phyloP scores from a whole-genome alignment of 257 asterid species.

The Galeopsis tetrahit region DNA sequence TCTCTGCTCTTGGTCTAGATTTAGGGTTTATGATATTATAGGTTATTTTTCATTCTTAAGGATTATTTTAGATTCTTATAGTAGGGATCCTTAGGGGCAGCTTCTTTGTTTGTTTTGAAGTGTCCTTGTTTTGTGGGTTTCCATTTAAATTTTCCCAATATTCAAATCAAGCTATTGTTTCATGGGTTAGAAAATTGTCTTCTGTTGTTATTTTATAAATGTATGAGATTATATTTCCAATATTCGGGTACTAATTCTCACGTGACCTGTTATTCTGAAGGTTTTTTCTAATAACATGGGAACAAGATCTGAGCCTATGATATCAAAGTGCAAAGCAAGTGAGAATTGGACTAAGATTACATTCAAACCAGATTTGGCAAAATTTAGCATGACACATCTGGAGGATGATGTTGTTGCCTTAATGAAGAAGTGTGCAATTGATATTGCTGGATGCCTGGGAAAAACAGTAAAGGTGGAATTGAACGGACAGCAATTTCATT shows the following conservation, averaged over 20 bases:
- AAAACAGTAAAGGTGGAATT: conserved; percentile 89
- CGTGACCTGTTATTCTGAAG: conserved; percentile 41
- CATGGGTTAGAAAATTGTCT: background rate
- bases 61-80: background rate
- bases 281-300: conserved; percentile 94
- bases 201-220: background rate
- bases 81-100: background rate
- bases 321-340: conserved; percentile 70
- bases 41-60: background rate
- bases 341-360: conserved; percentile 96
- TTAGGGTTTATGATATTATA: background rate
- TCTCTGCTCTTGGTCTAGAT: background rate
- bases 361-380: conserved; percentile 89
- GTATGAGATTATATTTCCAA: background rate
- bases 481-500: conserved; percentile 70
- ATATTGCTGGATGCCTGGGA: conserved; percentile 94
- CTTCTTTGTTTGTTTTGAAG: background rate
- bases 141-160: background rate
- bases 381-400: conserved; percentile 80
- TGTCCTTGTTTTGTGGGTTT: background rate
- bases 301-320: conserved; percentile 69
- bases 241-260: conserved; percentile 6
- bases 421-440: conserved; percentile 95
- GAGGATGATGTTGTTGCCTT: conserved; percentile 94
- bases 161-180: background rate